These are phyloP conservation scores for Lolium perenne DNA, from an alignment of 176 grass and related monocot species.

Conservation along the genomic window DNA sequence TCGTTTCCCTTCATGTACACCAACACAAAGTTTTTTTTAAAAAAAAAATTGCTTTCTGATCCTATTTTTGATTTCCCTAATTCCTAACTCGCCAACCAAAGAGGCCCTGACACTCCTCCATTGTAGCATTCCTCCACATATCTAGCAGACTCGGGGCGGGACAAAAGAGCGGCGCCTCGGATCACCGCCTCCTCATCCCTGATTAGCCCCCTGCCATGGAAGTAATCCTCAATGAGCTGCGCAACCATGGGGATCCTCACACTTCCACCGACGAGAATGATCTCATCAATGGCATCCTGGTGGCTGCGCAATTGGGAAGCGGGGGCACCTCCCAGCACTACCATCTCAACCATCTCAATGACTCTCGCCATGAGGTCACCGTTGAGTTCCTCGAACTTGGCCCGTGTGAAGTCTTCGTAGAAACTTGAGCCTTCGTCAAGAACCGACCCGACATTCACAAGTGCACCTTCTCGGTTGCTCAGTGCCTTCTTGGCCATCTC, in stretches of 20 bases:
- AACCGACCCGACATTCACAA: neutral
- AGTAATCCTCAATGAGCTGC: neutral
- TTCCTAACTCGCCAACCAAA: constrained; percentile 1
- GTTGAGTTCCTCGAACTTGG: constrained; percentile 18
- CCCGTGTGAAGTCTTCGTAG: neutral
- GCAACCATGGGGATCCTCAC: constrained; percentile 16
- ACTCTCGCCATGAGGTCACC: neutral
- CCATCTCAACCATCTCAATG: neutral
- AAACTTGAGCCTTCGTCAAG: neutral
- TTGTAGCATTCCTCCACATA: neutral
- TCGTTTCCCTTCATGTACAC: too few species aligned
- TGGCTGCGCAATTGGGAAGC: neutral
- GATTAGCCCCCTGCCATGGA: neutral
- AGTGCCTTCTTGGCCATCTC: neutral
- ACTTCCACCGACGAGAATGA: neutral
- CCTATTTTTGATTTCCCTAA: too few species aligned
- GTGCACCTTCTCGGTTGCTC: neutral
- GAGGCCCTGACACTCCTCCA: neutral
- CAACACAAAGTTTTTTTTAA: too few species aligned
- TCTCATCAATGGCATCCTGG: neutral
- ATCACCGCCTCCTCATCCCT: neutral
- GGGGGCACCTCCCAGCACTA: neutral
- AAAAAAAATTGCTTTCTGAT: too few species aligned
- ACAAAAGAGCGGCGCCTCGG: neutral
- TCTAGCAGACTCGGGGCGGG: neutral